These are phyloP conservation scores for Lizonia empirigonia DNA, from an alignment of 2,329 filamentous ascomycete species.

Conservation along the genomic window DNA sequence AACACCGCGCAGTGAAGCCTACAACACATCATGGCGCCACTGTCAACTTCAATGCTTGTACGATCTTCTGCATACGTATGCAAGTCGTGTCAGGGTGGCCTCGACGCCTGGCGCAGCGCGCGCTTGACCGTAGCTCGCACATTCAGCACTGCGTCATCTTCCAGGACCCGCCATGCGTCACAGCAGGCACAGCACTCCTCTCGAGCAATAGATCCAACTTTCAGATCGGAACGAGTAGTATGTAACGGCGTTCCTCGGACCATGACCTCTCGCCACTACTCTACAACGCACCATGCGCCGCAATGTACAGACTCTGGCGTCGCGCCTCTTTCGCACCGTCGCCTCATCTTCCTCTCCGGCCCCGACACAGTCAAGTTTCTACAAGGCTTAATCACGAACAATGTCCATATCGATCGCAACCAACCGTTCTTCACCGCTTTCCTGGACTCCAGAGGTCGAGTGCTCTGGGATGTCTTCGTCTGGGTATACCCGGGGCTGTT, in stretches of 20 bases:
- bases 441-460: slow-evolving; percentile 78
- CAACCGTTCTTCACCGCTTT: slow-evolving; percentile 73
- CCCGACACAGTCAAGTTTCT: slow-evolving; percentile 82
- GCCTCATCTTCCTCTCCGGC: slow-evolving; percentile 79
- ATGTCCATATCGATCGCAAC: slow-evolving; percentile 58
- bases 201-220: not conserved
- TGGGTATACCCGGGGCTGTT: slow-evolving; percentile 57
- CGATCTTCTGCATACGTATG: slow-evolving; percentile 24
- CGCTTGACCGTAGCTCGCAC: slow-evolving; percentile 11
- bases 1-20: not conserved
- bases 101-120: slow-evolving; percentile 6
- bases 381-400: slow-evolving; percentile 83
- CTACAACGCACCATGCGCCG: slow-evolving; percentile 26
- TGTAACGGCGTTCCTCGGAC: not conserved
- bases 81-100: slow-evolving; percentile 24
- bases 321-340: slow-evolving; percentile 70
- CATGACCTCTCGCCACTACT: slow-evolving; percentile 3
- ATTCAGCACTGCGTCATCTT: slow-evolving; percentile 18
- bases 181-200: not conserved
- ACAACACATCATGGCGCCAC: not conserved
- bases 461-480: slow-evolving; percentile 89
- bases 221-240: not conserved
- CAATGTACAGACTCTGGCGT: slow-evolving; percentile 53
- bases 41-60: not conserved
- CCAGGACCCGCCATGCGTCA: not conserved